Evolutionary conservation across 768 basidiomycete species (phyloP), one percentile per base, ranked within the genome.

Genomic region (Boletus pseudopeckii): DNA sequence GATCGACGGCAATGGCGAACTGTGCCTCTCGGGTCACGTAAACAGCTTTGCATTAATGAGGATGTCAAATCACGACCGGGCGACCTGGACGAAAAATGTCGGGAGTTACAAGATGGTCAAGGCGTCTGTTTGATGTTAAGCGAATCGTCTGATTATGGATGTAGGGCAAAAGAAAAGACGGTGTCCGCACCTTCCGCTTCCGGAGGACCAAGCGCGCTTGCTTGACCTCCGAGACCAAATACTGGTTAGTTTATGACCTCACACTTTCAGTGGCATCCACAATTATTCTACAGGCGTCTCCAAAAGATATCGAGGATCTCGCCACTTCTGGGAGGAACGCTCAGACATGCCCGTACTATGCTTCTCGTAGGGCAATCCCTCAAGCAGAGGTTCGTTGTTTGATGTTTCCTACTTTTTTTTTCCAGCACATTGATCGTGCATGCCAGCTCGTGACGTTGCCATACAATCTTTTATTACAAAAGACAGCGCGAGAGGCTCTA

Each of bases 301-400:
- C 94, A 0, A 92, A 91, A 66, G 96, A 97, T 58, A 97, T 99
- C 5, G 96, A 98, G 67, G 95, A 98, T 59, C 80, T 98, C 15
- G 90, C 90, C 7, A 69, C 68, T 8, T 73, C 84, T 2, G 97
- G 97, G 2, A 79, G 81, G 48, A 74, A 82, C 45, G 71, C 80
- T 1, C 75, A 84, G 43, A 85, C 82, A 9, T 99, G 96, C 67
- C 92, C 96, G 0, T 99, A 98, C 71, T 99, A 98, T 68, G 92
- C 89, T 4, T 88, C 92, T 8, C 76, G 97, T 40, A 75, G 80
- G 50, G 93, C 94, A 14, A 92, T 98, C 49, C 83, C 87, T 36
- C 90, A 92, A 66, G 92, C 96, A 32, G 89, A 98, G 78, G 92
- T 92, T 56, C 40, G 77, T 52, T 33, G 17, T 28, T 22, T 3